Base-by-base conservation (phyloP, 805 yeast genomes). In the Wickerhamomyces strasburgensis region DNA sequence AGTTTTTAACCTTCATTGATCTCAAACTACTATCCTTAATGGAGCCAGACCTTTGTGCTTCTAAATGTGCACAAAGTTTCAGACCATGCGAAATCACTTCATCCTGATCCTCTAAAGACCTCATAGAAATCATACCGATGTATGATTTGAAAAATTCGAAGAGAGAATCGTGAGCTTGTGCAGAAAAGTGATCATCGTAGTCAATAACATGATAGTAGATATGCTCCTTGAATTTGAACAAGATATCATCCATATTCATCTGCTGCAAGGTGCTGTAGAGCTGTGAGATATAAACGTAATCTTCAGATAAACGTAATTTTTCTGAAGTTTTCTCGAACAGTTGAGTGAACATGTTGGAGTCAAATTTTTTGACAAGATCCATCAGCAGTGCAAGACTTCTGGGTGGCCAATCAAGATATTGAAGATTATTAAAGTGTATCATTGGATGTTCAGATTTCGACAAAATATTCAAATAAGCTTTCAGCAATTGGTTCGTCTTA, bases 191-290 rank as follows among this genome's bases (percentile, higher is more conserved):
- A 5, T n/a, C n/a, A 15, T 36, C 29, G 15, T 35, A 40, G 26
- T 46, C 50, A 31, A 46, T 37, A 6, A 30, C 41, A 33, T 38
- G 47, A 34, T 32, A 46, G 31, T 31, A 34, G 7, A 43, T 14
- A 16, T 46, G 45, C 15, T 43, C 47, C 15, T 34, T 40, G 24
- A 46, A 27, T 3, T 29, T 17, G 15, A 14, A n/a, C 3, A 46
- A 33, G 1, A 17, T 14, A 8, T 35, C 35, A 6, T 17, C 21
- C 10, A 38, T 34, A 3, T n/a, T 19, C 1, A 19, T 19, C 3
- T 15, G 2, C 4, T 39, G 9, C 16, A 41, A 18, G 15, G 27
- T 24, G 3, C 16, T 25, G 18, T 43, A 32, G 10, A 43, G 27
- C 9, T 27, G 26, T 10, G 15, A 28, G 8, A 44, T 47, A 27